These are phyloP conservation scores for Marsdenia floribunda DNA, from an alignment of 257 asterid species.

Conservation along the genomic window DNA sequence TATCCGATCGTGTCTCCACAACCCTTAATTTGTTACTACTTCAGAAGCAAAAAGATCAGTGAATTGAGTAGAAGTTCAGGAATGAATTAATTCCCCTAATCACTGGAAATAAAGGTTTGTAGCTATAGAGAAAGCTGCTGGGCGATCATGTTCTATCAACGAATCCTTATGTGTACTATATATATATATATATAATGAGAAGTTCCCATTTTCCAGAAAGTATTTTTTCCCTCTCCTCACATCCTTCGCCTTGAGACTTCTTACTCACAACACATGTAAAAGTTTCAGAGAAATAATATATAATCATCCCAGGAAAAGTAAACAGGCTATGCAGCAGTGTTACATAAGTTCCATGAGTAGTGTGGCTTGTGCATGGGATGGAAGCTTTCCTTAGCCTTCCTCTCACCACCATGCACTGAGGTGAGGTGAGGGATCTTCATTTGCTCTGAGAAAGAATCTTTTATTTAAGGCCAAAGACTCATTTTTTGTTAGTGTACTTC, in stretches of 20 bases:
- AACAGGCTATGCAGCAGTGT: not conserved
- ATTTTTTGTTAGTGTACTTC: not conserved
- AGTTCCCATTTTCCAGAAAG: not conserved
- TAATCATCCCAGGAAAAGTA: not conserved
- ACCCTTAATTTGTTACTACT: constrained; percentile 10
- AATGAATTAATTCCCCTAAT: too few species aligned
- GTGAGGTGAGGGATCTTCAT: not conserved
- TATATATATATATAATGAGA: not conserved
- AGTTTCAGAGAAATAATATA: not conserved
- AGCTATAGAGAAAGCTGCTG: not conserved
- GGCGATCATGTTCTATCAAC: not conserved
- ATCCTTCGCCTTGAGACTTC: not conserved
- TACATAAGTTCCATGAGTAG: not conserved
- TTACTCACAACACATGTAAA: not conserved
- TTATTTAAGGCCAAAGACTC: not conserved
- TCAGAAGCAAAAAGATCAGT: constrained; percentile 9
- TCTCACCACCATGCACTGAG: not conserved
- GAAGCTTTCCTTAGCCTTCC: not conserved
- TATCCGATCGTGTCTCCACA: constrained; percentile 13
- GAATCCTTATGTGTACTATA: not conserved
- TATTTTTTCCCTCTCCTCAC: not conserved
- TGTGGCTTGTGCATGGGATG: not conserved
- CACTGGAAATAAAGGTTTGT: constrained; percentile 16
- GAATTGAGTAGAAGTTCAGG: not conserved
- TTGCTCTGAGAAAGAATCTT: constrained; percentile 3